Evolutionary conservation across 1,284 basidiomycete species (phyloP), one percentile per base, ranked within the genome.

Genomic region (Tilletia setariae): DNA sequence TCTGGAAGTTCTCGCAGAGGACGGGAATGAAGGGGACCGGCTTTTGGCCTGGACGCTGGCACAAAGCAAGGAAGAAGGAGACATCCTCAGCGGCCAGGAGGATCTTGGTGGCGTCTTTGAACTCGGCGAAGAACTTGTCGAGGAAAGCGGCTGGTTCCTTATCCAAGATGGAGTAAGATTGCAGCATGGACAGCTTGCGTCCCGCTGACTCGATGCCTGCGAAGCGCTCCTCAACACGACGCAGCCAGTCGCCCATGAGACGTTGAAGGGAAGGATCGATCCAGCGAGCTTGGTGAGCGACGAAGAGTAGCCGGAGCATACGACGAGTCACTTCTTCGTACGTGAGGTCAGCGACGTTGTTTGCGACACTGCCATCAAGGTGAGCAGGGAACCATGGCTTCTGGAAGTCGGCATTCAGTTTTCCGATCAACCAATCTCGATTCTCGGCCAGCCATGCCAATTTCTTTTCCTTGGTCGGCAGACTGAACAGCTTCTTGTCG

Each of bases 11-110:
- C 65, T 72, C 88, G 83, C 98, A 94, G 63, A 98, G 88, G 64
- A 98, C 89, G n/a, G 95, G 94, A 77, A 98, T 97, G 87, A 98
- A 98, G 1, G 95, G 96, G 8, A 91, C 94, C 0, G 96, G 96
- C 86, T 98, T 99, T 86, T 98, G 95, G 16, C 93, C 92, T 16
- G 92, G 92, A 67, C 96, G 88, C 84, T 97, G 94, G 53, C 91
- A 87, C 79, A 98, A 95, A 46, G 91, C 90, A 62, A 99, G 87
- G 89, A 98, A 98, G 86, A 90, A 98, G 0, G 92, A 91, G 73
- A 91, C 90, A 84, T 98, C 95, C 84, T 98, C 95, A 9, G 92
- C 89, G n/a, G 93, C 91, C 65, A 99, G 87, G 53, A 96, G 88
- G 81, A 96, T 93, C 74, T 89, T 86, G 62, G 88, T 89, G 15